These are phyloP conservation scores for Lophiostoma macrostomum DNA, from an alignment of 495 filamentous ascomycete genomes.

Conservation along the genomic window DNA sequence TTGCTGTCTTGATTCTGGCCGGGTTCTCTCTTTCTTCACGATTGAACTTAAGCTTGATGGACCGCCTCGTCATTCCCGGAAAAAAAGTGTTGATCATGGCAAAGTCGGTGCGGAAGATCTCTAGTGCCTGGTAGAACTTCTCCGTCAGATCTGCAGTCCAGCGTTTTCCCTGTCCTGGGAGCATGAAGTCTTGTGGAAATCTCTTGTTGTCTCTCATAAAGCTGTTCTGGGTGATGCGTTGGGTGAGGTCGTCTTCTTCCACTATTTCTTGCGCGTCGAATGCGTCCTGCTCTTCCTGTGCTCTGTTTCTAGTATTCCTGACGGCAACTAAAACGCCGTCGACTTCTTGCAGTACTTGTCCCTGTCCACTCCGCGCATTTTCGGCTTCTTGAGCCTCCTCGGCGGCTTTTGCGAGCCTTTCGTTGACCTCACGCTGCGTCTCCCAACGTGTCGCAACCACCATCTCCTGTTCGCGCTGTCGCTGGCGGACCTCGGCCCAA, in stretches of 20 bases:
- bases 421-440: not conserved
- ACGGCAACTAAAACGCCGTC: constrained; percentile 84
- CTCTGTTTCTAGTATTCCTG: constrained; percentile 69
- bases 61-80: constrained; percentile 65
- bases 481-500: constrained; percentile 43
- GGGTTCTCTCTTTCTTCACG: constrained; percentile 82
- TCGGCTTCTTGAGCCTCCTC: constrained; percentile 4
- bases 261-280: constrained; percentile 61
- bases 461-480: constrained; percentile 23
- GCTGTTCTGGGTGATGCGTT: constrained; percentile 68
- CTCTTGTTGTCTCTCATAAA: constrained; percentile 55
- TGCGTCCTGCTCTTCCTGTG: constrained; percentile 68
- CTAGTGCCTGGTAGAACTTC: constrained; percentile 76
- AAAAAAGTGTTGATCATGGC: constrained; percentile 83
- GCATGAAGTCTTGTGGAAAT: constrained; percentile 33
- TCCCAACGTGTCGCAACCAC: not conserved
- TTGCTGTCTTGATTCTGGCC: constrained; percentile 61
- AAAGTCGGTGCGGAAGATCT: constrained; percentile 92
- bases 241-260: constrained; percentile 81
- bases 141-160: constrained; percentile 80
- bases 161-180: constrained; percentile 56
- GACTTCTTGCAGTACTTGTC: constrained; percentile 47
- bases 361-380: constrained; percentile 2
- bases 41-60: constrained; percentile 90
- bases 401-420: constrained; percentile 11